phyloP scores from a whole-genome alignment of 441 rosid genomes.

The Jatropha podagrica region DNA sequence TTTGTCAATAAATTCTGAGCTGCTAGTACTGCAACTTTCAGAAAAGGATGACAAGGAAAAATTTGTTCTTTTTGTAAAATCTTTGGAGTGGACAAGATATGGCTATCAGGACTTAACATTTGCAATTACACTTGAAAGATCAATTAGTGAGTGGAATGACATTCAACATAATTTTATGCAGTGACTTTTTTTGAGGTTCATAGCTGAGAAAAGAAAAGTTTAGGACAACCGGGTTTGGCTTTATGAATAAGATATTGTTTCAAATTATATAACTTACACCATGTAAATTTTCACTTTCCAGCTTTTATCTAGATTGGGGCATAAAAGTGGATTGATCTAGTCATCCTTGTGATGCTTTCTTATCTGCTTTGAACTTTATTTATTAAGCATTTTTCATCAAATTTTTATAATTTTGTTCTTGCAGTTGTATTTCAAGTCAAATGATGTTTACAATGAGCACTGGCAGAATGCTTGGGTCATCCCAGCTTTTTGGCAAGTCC shows the following conservation, averaged over 20 bases:
- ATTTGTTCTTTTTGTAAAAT: neutral
- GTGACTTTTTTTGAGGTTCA: neutral
- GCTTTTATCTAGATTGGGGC: neutral
- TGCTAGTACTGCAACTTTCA: neutral
- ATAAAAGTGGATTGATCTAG: neutral
- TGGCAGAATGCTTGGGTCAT: slow-evolving; percentile 97
- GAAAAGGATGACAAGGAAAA: neutral
- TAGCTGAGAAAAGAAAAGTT: neutral
- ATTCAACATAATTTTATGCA: neutral
- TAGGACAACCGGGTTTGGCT: neutral
- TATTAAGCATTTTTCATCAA: neutral
- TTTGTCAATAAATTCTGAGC: neutral
- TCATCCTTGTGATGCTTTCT: neutral
- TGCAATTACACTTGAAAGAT: neutral
- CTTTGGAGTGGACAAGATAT: neutral
- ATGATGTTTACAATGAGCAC: slow-evolving; percentile 78
- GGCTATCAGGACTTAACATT: neutral
- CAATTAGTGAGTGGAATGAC: neutral
- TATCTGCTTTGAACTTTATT: neutral
- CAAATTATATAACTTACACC: neutral
- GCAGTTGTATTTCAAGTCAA: slow-evolving; percentile 94
- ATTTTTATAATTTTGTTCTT: slow-evolving; percentile 18
- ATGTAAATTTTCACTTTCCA: neutral
- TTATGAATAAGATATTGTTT: neutral
- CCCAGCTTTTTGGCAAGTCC: slow-evolving; percentile 91